phyloP scores from a whole-genome alignment of 2,329 filamentous ascomycete genomes.

The Saccharata proteae region DNA sequence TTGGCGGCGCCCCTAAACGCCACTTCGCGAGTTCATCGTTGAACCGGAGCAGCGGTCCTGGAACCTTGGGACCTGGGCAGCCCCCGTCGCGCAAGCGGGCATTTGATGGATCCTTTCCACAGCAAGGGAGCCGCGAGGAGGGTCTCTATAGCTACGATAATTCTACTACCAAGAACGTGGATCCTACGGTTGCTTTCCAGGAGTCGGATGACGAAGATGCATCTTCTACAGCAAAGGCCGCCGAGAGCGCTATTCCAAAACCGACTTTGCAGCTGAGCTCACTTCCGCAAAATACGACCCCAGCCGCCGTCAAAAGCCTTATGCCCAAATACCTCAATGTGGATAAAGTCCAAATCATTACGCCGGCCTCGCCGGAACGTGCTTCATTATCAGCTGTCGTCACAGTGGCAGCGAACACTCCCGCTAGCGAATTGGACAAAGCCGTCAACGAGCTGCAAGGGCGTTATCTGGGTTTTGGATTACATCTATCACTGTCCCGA shows the following conservation, averaged over 20 bases:
- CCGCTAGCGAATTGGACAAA: slow-evolving; percentile 71
- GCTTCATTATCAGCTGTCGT: slow-evolving; percentile 69
- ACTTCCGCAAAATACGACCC: slow-evolving; percentile 40
- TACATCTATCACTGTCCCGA: slow-evolving; percentile 66
- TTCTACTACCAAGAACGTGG: slow-evolving; percentile 15
- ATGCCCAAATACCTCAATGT: slow-evolving; percentile 47
- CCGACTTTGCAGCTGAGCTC: slow-evolving; percentile 43
- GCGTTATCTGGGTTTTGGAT: slow-evolving; percentile 73
- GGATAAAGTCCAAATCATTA: slow-evolving; percentile 59
- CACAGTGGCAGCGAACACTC: slow-evolving; percentile 66
- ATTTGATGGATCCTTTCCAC: slow-evolving; percentile 28
- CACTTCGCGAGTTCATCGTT: slow-evolving; percentile 49
- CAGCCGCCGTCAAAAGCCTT: slow-evolving; percentile 36
- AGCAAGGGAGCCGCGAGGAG: slow-evolving; percentile 15
- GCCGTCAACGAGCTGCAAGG: slow-evolving; percentile 70
- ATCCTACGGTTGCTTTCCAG: slow-evolving; percentile 28
- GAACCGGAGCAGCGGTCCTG: slow-evolving; percentile 33
- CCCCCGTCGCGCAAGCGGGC: slow-evolving; percentile 30
- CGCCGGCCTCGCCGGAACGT: slow-evolving; percentile 45
- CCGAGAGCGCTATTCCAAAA: slow-evolving; percentile 37
- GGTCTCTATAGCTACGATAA: slow-evolving; percentile 31
- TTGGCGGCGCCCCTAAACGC: slow-evolving; percentile 27
- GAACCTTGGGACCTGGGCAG: slow-evolving; percentile 34
- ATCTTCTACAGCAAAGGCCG: slow-evolving; percentile 27
- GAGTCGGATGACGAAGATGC: slow-evolving; percentile 32